These are phyloP conservation scores for Talaromyces sp. DNA, from an alignment of 2,329 filamentous ascomycete genomes.

Conservation along the genomic window DNA sequence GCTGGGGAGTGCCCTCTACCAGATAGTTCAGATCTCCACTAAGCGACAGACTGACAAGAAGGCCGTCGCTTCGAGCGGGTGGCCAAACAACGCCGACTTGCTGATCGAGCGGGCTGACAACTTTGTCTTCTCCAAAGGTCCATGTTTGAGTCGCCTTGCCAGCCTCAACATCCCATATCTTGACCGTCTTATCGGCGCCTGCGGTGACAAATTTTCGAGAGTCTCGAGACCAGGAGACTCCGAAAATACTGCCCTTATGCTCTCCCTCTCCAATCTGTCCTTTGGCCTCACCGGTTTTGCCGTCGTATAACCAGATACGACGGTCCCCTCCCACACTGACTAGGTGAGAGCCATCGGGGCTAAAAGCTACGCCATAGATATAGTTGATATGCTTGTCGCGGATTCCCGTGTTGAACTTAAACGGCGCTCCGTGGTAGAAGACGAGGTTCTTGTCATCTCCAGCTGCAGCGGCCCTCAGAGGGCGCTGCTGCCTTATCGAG, in stretches of 20 bases:
- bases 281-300: slow-evolving; percentile 84
- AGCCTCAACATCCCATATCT: slow-evolving; percentile 84
- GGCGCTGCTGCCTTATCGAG: slow-evolving; percentile 81
- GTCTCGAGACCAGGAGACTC: slow-evolving; percentile 83
- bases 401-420: slow-evolving; percentile 88
- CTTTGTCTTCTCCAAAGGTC: slow-evolving; percentile 73
- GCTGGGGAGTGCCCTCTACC: slow-evolving; percentile 63
- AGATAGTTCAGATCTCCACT: slow-evolving; percentile 89
- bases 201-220: slow-evolving; percentile 84
- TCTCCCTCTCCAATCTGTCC: slow-evolving; percentile 66
- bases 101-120: slow-evolving; percentile 71
- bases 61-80: slow-evolving; percentile 71
- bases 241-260: slow-evolving; percentile 90
- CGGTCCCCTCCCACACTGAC: slow-evolving; percentile 91
- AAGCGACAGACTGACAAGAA: slow-evolving; percentile 86
- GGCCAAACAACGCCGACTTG: slow-evolving; percentile 95
- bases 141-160: slow-evolving; percentile 76
- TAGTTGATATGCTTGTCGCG: slow-evolving; percentile 80
- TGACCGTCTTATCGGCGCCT: slow-evolving; percentile 90
- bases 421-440: slow-evolving; percentile 90
- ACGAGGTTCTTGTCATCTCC: slow-evolving; percentile 86
- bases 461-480: slow-evolving; percentile 85
- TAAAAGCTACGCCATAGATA: slow-evolving; percentile 82
- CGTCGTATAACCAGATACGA: slow-evolving; percentile 90
- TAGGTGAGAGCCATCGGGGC: slow-evolving; percentile 75